phyloP scores from a whole-genome alignment of 495 filamentous ascomycete species.

The Xylaria telfairii region DNA sequence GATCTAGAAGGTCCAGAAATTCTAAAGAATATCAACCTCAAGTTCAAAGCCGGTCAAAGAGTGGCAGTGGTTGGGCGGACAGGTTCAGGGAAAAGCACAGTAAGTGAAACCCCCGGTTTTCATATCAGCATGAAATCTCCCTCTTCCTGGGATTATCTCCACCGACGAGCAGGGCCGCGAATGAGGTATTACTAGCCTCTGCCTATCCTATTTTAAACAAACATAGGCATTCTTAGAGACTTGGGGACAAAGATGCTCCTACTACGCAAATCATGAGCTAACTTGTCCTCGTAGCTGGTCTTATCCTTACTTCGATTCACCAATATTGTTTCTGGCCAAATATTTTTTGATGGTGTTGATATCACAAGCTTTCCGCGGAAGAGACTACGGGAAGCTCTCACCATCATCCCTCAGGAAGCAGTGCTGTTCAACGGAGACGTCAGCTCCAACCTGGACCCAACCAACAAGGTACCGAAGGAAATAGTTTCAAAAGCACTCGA shows the following conservation, averaged over 20 bases:
- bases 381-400: slow-evolving; percentile 57
- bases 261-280: slow-evolving; percentile 18
- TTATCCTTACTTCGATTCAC: slow-evolving; percentile 63
- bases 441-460: slow-evolving; percentile 57
- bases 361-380: slow-evolving; percentile 55
- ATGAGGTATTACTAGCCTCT: background rate
- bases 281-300: slow-evolving; percentile 44
- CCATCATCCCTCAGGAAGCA: slow-evolving; percentile 64
- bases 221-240: background rate
- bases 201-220: background rate
- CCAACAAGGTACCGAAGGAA: slow-evolving; percentile 48
- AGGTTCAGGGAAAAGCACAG: slow-evolving; percentile 65
- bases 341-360: slow-evolving; percentile 61
- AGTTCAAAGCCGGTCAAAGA: slow-evolving; percentile 57
- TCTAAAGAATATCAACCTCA: slow-evolving; percentile 58
- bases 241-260: background rate
- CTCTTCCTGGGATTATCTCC: background rate
- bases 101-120: slow-evolving; percentile 29
- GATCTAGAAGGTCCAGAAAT: slow-evolving; percentile 53
- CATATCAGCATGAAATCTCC: background rate
- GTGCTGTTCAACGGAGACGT: slow-evolving; percentile 60
- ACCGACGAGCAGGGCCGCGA: background rate
- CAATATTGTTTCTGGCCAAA: slow-evolving; percentile 52
- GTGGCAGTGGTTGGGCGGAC: slow-evolving; percentile 64
- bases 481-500: slow-evolving; percentile 50